Base-by-base conservation (phyloP, 169 alveolate species). In the Blepharisma undulans region DNA sequence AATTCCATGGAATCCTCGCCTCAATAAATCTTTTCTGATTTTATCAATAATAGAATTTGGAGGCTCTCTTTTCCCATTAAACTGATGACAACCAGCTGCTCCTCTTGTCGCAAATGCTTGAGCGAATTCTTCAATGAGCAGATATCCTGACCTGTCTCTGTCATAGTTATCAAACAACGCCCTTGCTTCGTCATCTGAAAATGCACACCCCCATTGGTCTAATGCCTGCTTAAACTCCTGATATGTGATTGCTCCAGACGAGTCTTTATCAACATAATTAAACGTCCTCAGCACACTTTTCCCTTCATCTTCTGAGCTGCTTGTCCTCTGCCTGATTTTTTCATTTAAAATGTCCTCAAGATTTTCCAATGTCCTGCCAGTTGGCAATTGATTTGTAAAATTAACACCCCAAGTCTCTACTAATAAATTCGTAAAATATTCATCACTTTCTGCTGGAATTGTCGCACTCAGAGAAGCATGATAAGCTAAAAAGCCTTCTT, bases 241-340 rank as follows among this genome's bases (percentile, higher is more conserved):
- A 7, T 87, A 80, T 10, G 81, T 79, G 48, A 93, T 82, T 2
- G 93, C 72, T n/a, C 94, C 94, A 21, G 61, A 84, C 1, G 89
- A 89, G 48, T 92, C 92, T 22, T 72, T 60, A 76, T 93, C 96
- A 74, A 92, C 92, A 29, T 87, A 91, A 81, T 80, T 93, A 89
- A 93, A 92, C 74, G 81, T 48, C 30, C 81, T 86, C 30, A 48
- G 77, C 22, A 92, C 86, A 19, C 92, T 84, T 88, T 93, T 93
- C 10, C 96, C 96, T 72, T 93, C 96, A 77, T 93, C 96, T 74
- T 93, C 95, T 34, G 92, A 90, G 7, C 94, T 92, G 59, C 90
- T 94, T 4, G 96, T 92, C 48, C 90, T 89, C 61, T 93, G 87
- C 71, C 95, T 89, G 19, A 93, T 92, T 76, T 93, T 93, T 76